phyloP scores from a whole-genome alignment of 805 yeast species.

The Metschnikowia similis region DNA sequence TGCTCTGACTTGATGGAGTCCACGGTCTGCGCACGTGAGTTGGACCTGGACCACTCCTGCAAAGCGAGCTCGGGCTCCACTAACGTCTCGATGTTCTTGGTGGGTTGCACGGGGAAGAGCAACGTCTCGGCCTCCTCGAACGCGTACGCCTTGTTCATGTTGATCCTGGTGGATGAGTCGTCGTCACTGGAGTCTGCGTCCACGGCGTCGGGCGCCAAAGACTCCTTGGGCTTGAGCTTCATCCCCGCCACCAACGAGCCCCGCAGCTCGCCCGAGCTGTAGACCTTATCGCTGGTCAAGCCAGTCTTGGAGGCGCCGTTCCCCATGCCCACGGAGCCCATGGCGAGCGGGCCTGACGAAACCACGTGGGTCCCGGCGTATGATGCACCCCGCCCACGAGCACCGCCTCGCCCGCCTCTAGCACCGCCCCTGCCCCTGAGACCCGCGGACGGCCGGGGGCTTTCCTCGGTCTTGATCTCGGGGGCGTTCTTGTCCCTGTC shows the following conservation, averaged over 20 bases:
- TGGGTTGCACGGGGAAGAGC: slow-evolving; percentile 69
- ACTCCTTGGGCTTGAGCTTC: slow-evolving; percentile 27
- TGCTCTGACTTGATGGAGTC: slow-evolving; percentile 29
- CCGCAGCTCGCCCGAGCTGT: slow-evolving; percentile 40
- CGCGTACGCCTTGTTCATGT: slow-evolving; percentile 59
- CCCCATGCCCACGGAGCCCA: slow-evolving; percentile 53
- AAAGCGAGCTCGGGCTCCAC: slow-evolving; percentile 3
- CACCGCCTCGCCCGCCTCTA: slow-evolving; percentile 31
- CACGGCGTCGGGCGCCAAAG: slow-evolving; percentile 8
- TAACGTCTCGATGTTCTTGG: slow-evolving; percentile 37
- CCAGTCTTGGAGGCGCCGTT: slow-evolving; percentile 23
- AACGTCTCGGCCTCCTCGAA: slow-evolving; percentile 50
- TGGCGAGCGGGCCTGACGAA: slow-evolving; percentile 68
- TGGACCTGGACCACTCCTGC: slow-evolving; percentile 21
- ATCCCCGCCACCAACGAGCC: slow-evolving; percentile 37
- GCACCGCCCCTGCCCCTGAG: slow-evolving; percentile 25
- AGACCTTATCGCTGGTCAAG: slow-evolving; percentile 29
- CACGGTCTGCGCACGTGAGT: slow-evolving; percentile 11
- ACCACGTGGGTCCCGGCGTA: slow-evolving; percentile 58
- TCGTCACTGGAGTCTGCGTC: slow-evolving; percentile 40
- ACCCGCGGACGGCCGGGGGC: slow-evolving; percentile 10
- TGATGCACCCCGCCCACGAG: slow-evolving; percentile 35
- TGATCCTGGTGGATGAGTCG: slow-evolving; percentile 45
- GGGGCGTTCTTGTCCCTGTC: slow-evolving; percentile 81
- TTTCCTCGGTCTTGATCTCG: slow-evolving; percentile 33